phyloP scores from a whole-genome alignment of 176 grass and related monocot genomes.

The Musa acuminata region DNA sequence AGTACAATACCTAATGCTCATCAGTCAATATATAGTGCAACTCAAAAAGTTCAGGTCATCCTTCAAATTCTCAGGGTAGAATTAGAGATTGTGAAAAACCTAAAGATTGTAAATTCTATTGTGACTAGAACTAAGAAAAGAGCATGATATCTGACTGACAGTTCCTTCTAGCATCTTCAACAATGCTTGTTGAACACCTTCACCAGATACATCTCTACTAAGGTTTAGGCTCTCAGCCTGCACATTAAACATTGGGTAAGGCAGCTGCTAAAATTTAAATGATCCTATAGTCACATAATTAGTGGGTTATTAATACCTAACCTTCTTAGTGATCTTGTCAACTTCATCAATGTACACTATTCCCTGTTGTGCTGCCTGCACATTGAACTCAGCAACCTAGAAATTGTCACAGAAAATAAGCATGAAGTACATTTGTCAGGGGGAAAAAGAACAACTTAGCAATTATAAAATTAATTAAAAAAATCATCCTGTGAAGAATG shows the following conservation, averaged over 20 bases:
- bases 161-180: constrained; percentile 99
- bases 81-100: not conserved
- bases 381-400: constrained; percentile 98
- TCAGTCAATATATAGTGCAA: too few species aligned
- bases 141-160: constrained; percentile 39
- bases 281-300: constrained; percentile 6
- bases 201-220: constrained; percentile 96
- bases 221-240: constrained; percentile 98
- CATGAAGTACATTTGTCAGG: not conserved
- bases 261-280: constrained; percentile 12
- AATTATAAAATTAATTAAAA: not conserved
- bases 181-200: constrained; percentile 97
- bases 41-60: not conserved
- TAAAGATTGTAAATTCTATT: not conserved
- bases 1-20: too few species aligned
- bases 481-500: not conserved
- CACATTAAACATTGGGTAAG: constrained; percentile 19
- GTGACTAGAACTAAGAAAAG: constrained; percentile 5
- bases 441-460: not conserved
- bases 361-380: constrained; percentile 98
- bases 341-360: constrained; percentile 99
- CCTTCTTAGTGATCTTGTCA: constrained; percentile 99
- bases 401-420: constrained; percentile 12
- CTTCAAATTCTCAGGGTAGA: not conserved
- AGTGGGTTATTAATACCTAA: constrained; percentile 7